Evolutionary conservation across 2,329 filamentous ascomycete species (phyloP).

Genomic region (Stachybotrys elegans): DNA sequence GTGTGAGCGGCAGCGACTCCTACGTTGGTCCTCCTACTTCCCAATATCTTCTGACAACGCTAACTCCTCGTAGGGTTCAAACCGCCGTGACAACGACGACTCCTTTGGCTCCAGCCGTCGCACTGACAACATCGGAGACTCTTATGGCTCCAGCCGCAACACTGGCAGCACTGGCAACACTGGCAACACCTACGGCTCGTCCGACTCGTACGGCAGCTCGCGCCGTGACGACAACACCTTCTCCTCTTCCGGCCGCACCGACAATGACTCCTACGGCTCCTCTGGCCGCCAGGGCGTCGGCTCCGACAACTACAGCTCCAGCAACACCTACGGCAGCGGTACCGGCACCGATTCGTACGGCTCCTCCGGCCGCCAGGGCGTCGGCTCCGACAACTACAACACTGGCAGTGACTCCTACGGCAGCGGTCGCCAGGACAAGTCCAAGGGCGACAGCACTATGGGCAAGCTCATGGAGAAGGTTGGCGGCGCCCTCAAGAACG

Average conservation of each 20-base stretch:
- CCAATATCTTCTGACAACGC: no score
- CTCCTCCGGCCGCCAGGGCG: constrained; percentile 10
- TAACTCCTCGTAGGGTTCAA: no score
- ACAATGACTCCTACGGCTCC: constrained; percentile 13
- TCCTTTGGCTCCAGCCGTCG: constrained; percentile 6
- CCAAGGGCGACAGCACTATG: constrained; percentile 37
- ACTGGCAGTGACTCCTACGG: constrained; percentile 13
- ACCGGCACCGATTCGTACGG: constrained; percentile 17
- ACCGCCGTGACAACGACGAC: constrained; percentile 11
- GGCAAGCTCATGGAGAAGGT: constrained; percentile 58
- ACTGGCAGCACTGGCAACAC: constrained; percentile 7
- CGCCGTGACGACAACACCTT: constrained; percentile 9
- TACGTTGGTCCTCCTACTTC: no score
- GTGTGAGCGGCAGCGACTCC: no score
- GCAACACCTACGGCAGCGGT: constrained; percentile 14
- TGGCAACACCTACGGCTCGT: constrained; percentile 10
- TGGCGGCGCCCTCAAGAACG: constrained; percentile 42
- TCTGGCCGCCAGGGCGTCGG: constrained; percentile 6
- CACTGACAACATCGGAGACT: constrained; percentile 10
- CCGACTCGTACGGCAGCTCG: constrained; percentile 11
- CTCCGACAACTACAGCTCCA: constrained; percentile 10
- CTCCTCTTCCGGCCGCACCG: constrained; percentile 12
- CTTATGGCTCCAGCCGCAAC: constrained; percentile 7
- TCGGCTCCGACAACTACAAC: constrained; percentile 6
- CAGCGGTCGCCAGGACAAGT: constrained; percentile 5